Evolutionary conservation across 352 stramenopile genomes (phyloP).

Genomic region (Globisporangium uncinulatum): DNA sequence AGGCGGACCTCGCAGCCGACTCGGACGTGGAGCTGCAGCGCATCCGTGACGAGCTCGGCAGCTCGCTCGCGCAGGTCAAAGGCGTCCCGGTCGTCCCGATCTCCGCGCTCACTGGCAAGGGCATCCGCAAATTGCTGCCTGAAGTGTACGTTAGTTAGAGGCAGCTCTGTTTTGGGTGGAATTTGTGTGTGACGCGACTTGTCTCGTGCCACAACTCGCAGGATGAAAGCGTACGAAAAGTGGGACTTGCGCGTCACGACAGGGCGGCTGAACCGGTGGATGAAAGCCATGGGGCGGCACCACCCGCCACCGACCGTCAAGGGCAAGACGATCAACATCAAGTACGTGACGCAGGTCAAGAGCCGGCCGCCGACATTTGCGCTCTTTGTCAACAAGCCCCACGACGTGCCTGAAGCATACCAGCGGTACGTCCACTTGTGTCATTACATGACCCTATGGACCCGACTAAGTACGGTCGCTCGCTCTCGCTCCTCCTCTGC

Average conservation of each 20-base stretch:
- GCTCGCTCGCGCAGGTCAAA: conserved; percentile 69
- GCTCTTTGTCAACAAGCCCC: conserved; percentile 77
- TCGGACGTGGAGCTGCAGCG: conserved; percentile 57
- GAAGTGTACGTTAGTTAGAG: conserved; percentile 38
- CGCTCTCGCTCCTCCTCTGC: too few species aligned
- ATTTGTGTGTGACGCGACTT: background rate
- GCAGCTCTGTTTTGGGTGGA: background rate
- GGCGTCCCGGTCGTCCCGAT: conserved; percentile 77
- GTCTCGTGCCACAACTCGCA: background rate
- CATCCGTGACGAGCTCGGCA: conserved; percentile 64
- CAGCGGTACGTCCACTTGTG: conserved; percentile 29
- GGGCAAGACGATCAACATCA: conserved; percentile 83
- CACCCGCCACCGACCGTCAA: conserved; percentile 77
- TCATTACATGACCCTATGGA: background rate
- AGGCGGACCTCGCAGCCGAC: conserved; percentile 51
- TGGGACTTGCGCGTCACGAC: conserved; percentile 80
- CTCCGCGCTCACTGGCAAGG: conserved; percentile 65
- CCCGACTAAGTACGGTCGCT: too few species aligned
- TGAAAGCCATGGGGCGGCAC: conserved; percentile 79
- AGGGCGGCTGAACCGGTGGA: conserved; percentile 72
- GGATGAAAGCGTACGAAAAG: conserved; percentile 73
- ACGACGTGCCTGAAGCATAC: conserved; percentile 71
- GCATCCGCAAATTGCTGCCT: conserved; percentile 73
- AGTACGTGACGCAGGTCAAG: conserved; percentile 87
- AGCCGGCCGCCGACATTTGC: conserved; percentile 74